phyloP scores from a whole-genome alignment of 345 rosid species.

The Salix koriyanagi region DNA sequence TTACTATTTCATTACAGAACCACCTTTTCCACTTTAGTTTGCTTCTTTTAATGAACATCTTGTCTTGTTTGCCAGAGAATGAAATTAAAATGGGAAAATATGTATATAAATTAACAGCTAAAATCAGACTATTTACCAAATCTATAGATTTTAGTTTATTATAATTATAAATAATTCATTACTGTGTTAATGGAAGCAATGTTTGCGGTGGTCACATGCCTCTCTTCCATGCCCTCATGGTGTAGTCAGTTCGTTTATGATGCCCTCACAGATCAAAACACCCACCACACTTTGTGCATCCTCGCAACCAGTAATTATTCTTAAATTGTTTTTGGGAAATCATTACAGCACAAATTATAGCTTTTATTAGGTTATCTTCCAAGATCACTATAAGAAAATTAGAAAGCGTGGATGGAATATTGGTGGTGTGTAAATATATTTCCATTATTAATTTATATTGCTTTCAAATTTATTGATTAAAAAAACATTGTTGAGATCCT shows the following conservation, averaged over 20 bases:
- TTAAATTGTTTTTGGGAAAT: not conserved
- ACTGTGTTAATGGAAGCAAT: slow-evolving; percentile 7
- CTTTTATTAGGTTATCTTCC: no score
- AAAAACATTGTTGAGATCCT: no score
- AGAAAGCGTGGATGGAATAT: no score
- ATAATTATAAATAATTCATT: not conserved
- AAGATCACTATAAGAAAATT: no score
- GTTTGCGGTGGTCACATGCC: slow-evolving; percentile 28
- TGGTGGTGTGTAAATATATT: no score
- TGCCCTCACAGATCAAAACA: slow-evolving; percentile 2
- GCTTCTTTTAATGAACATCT: slow-evolving; percentile 5
- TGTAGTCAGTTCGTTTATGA: slow-evolving; percentile 8
- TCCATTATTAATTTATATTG: no score
- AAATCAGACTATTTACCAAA: not conserved
- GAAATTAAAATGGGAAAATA: not conserved
- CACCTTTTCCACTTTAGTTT: not conserved
- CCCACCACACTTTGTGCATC: not conserved
- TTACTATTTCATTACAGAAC: not conserved
- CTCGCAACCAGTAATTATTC: not conserved
- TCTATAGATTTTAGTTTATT: not conserved
- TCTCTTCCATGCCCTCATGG: slow-evolving; percentile 1
- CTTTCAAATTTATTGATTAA: no score
- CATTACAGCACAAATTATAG: no score
- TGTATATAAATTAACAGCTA: not conserved
- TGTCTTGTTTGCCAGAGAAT: slow-evolving; percentile 2